Evolutionary conservation across 1,139 yeast species (phyloP).

Genomic region (Taphrina betulina): DNA sequence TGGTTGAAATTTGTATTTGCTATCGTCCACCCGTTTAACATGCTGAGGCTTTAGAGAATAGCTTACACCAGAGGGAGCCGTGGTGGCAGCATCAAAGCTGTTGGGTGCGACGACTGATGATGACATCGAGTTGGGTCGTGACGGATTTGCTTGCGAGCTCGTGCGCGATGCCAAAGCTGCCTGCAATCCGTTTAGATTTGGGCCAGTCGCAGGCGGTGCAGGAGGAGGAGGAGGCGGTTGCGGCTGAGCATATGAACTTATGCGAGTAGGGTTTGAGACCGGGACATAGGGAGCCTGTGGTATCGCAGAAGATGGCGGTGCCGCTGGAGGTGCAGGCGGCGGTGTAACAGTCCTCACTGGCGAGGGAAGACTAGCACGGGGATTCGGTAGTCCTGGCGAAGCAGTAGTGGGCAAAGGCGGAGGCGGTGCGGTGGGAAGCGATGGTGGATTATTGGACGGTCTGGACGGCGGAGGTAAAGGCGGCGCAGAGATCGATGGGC

Average conservation of each 20-base stretch:
- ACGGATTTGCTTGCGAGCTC: conserved; percentile 38
- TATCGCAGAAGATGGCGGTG: background rate
- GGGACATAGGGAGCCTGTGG: too few species aligned
- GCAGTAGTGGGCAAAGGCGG: background rate
- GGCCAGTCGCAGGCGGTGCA: background rate
- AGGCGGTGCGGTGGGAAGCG: background rate
- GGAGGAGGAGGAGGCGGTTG: background rate
- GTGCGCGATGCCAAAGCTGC: conserved; percentile 36
- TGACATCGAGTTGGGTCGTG: conserved; percentile 16
- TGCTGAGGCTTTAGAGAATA: conserved; percentile 33
- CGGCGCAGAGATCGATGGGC: conserved; percentile 38
- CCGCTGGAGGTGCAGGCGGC: background rate
- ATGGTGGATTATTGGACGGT: background rate
- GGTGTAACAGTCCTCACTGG: background rate
- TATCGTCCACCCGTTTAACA: conserved; percentile 58
- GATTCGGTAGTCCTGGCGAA: background rate
- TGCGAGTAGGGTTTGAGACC: too few species aligned
- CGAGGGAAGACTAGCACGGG: background rate
- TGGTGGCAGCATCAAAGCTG: conserved; percentile 35
- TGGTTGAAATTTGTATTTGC: conserved; percentile 70
- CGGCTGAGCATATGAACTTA: background rate
- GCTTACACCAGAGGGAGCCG: too few species aligned
- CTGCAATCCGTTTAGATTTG: conserved; percentile 5
- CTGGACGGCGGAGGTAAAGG: conserved; percentile 38
- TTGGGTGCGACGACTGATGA: conserved; percentile 35